These are phyloP conservation scores for Colletotrichum sp. DNA, from an alignment of 2,329 filamentous ascomycete species.

Conservation along the genomic window DNA sequence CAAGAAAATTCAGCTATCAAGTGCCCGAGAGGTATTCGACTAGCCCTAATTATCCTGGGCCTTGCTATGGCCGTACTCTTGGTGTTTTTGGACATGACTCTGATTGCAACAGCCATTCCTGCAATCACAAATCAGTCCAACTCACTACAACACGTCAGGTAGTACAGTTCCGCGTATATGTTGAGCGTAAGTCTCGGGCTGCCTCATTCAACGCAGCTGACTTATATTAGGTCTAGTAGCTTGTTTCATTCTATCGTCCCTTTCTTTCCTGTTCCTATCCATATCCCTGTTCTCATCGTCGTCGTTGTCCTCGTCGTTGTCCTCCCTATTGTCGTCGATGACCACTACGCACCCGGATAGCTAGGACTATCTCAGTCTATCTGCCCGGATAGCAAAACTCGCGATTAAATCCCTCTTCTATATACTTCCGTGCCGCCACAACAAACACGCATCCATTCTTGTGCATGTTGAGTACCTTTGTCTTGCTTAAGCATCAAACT, in stretches of 20 bases:
- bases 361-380: no score
- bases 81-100: slow-evolving; percentile 38
- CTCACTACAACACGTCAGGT: slow-evolving; percentile 56
- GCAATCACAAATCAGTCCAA: slow-evolving; percentile 56
- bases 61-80: slow-evolving; percentile 57
- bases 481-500: background rate
- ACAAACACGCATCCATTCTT: background rate
- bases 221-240: no score
- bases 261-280: no score
- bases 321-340: no score
- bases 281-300: no score
- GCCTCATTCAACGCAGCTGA: background rate
- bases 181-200: slow-evolving; percentile 33
- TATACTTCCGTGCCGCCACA: background rate
- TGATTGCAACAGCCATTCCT: slow-evolving; percentile 43
- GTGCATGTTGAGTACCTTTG: background rate
- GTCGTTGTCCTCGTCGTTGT: no score
- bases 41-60: slow-evolving; percentile 51
- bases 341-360: no score
- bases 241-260: no score
- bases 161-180: slow-evolving; percentile 58
- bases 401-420: background rate
- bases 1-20: background rate
- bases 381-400: no score
- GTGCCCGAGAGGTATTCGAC: slow-evolving; percentile 35